Percentiles rank a stretch among this genome's conserved stretches.
Conservation (phyloP, 495 filamentous ascomycete genomes). For the Staphylotrichum tortipilum region DNA sequence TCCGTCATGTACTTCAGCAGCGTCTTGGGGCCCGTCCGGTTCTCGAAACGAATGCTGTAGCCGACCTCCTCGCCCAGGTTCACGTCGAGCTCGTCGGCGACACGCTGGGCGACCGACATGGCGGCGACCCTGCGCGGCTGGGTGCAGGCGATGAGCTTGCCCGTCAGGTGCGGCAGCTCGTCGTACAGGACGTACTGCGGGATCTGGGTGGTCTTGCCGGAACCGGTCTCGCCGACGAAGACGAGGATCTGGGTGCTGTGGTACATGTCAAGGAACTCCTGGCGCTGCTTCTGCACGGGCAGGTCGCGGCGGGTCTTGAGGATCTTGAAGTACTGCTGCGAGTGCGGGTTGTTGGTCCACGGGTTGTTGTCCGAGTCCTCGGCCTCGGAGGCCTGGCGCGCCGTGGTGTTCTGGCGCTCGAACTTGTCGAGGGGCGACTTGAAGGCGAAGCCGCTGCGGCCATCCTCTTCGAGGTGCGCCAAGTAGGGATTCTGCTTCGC, state of each 20-base stretch:
- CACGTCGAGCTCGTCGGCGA: conserved; percentile 94
- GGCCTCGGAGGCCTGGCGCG: conserved; percentile 57
- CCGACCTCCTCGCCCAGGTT: conserved; percentile 90
- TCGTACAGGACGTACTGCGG: conserved; percentile 97
- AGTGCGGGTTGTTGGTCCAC: conserved; percentile 68
- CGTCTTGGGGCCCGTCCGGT: conserved; percentile 83
- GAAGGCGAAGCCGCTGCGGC: conserved; percentile 29
- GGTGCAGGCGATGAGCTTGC: conserved; percentile 91
- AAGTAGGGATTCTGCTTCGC: conserved; percentile 69
- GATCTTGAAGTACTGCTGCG: conserved; percentile 80
- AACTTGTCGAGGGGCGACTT: conserved; percentile 53
- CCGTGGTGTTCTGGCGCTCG: conserved; percentile 72
- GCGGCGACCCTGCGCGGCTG: conserved; percentile 96
- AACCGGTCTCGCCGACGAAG: conserved; percentile 98
- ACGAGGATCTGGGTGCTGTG: conserved; percentile 92
- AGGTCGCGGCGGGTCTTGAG: conserved; percentile 73
- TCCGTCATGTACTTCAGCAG: conserved; percentile 99
- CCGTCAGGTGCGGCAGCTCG: conserved; percentile 76
- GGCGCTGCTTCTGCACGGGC: conserved; percentile 82
- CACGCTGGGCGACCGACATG: conserved; percentile 98
- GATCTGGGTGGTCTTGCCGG: conserved; percentile 97
- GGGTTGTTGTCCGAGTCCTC: conserved; percentile 82
- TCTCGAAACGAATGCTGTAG: conserved; percentile 98
- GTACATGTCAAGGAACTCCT: conserved; percentile 88
- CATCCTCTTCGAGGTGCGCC: conserved; percentile 69